Conservation (phyloP, 1,284 basidiomycete species). For the Golubevia pallescens region DNA sequence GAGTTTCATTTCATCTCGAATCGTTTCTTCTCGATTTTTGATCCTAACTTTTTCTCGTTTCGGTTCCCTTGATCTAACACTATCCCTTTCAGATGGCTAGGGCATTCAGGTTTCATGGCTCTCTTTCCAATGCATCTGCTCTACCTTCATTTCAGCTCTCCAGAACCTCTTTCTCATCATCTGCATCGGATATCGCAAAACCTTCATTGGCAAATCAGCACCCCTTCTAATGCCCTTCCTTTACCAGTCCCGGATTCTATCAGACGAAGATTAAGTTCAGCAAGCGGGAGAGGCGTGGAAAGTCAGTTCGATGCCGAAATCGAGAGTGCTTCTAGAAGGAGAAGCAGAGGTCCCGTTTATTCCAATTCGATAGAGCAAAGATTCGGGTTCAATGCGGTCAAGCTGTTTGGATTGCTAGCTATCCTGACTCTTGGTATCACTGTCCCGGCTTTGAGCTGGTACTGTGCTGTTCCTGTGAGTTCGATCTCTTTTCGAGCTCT, state of each 20-base stretch:
- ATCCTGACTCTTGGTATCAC: constrained; percentile 54
- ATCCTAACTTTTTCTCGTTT: background rate
- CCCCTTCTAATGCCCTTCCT: constrained; percentile 18
- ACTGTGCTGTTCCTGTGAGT: too few species aligned
- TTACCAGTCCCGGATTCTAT: too few species aligned
- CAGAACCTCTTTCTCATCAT: constrained; percentile 29
- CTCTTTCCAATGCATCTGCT: constrained; percentile 51
- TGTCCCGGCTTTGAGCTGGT: constrained; percentile 56
- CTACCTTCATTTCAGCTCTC: constrained; percentile 28
- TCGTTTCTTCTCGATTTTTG: background rate
- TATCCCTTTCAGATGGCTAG: constrained; percentile 53
- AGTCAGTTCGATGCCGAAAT: too few species aligned
- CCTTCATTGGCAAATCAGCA: constrained; percentile 45
- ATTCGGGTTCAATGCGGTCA: constrained; percentile 11
- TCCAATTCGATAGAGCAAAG: background rate
- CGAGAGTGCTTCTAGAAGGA: too few species aligned
- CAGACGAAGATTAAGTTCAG: too few species aligned
- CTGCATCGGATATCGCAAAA: constrained; percentile 42
- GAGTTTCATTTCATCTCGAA: background rate
- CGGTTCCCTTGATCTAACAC: background rate
- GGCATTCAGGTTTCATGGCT: constrained; percentile 49
- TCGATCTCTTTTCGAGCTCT: too few species aligned
- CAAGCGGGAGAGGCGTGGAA: too few species aligned
- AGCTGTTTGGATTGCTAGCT: constrained; percentile 25
- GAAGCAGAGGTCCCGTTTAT: constrained; percentile 1